Evolutionary conservation across 768 basidiomycete genomes (phyloP).

Genomic region (Floccularia luteovirens): DNA sequence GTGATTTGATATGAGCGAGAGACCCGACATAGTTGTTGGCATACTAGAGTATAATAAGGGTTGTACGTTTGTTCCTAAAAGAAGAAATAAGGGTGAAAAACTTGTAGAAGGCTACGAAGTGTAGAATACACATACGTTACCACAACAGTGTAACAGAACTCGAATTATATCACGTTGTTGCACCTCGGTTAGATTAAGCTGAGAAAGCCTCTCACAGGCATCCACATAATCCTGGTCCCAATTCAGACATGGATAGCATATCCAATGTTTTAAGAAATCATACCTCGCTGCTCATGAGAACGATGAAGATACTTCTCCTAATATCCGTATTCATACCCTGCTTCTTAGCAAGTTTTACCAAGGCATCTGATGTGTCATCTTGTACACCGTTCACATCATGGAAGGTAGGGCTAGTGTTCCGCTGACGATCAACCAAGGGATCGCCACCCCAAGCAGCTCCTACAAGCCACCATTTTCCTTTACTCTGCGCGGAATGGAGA

Average conservation of each 20-base stretch:
- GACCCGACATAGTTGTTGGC: slow-evolving; percentile 68
- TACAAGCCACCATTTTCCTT: slow-evolving; percentile 98
- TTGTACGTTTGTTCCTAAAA: slow-evolving; percentile 85
- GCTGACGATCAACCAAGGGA: slow-evolving; percentile 72
- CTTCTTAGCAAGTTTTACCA: slow-evolving; percentile 78
- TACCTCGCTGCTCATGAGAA: slow-evolving; percentile 94
- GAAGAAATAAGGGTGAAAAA: slow-evolving; percentile 7
- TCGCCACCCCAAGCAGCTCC: slow-evolving; percentile 95
- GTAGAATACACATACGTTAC: slow-evolving; percentile 51
- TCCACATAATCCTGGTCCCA: slow-evolving; percentile 82
- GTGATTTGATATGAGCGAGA: slow-evolving; percentile 89
- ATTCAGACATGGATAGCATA: slow-evolving; percentile 1
- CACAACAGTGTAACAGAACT: slow-evolving; percentile 87
- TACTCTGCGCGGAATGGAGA: slow-evolving; percentile 72
- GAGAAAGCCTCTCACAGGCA: slow-evolving; percentile 83
- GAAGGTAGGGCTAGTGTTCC: slow-evolving; percentile 15
- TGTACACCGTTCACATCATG: slow-evolving; percentile 17
- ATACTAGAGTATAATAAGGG: slow-evolving; percentile 90
- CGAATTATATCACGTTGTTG: slow-evolving; percentile 96
- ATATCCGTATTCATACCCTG: slow-evolving; percentile 99
- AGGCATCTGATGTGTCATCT: slow-evolving; percentile 24
- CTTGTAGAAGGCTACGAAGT: neutral
- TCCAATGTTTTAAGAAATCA: slow-evolving; percentile 14
- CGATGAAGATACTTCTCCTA: slow-evolving; percentile 83
- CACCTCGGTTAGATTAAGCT: slow-evolving; percentile 76